Evolutionary conservation across 2,329 filamentous ascomycete genomes (phyloP).

Genomic region (Colletotrichum karsti): DNA sequence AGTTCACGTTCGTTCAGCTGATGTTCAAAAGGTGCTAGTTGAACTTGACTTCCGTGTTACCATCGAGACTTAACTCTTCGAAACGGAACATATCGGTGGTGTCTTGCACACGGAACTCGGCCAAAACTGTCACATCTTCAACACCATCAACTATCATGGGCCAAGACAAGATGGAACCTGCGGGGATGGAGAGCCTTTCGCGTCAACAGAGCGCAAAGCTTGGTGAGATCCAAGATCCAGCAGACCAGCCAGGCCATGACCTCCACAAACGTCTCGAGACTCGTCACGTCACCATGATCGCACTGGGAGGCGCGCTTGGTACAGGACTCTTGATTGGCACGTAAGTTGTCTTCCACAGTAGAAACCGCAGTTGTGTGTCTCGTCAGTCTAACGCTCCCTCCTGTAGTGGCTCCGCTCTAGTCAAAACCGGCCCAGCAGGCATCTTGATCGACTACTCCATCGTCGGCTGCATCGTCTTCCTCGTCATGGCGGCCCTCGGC

Average conservation of each 20-base stretch:
- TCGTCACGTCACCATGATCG: constrained; percentile 46
- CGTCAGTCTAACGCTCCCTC: too few species aligned
- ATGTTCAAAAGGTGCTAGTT: too few species aligned
- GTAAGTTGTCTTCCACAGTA: not conserved
- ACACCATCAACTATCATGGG: not conserved
- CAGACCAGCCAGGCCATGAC: constrained; percentile 1
- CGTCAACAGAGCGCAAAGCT: constrained; percentile 5
- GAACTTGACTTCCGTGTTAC: too few species aligned
- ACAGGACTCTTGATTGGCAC: constrained; percentile 59
- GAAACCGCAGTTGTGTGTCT: too few species aligned
- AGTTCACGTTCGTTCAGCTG: too few species aligned
- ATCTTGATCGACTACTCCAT: constrained; percentile 49
- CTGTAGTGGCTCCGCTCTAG: constrained; percentile 52
- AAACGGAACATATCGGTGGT: too few species aligned
- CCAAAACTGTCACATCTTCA: not conserved
- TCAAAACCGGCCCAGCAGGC: constrained; percentile 53
- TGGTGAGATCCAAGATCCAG: constrained; percentile 2
- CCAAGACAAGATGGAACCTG: constrained; percentile 3
- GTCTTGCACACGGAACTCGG: too few species aligned
- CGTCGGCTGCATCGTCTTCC: constrained; percentile 59
- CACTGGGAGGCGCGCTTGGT: constrained; percentile 47
- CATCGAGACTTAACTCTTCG: too few species aligned
- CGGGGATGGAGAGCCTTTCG: not conserved
- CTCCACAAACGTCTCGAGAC: constrained; percentile 33
- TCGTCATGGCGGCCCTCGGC: constrained; percentile 57